These are phyloP conservation scores for Exsudoporus frostii DNA, from an alignment of 768 basidiomycete species.

Conservation along the genomic window DNA sequence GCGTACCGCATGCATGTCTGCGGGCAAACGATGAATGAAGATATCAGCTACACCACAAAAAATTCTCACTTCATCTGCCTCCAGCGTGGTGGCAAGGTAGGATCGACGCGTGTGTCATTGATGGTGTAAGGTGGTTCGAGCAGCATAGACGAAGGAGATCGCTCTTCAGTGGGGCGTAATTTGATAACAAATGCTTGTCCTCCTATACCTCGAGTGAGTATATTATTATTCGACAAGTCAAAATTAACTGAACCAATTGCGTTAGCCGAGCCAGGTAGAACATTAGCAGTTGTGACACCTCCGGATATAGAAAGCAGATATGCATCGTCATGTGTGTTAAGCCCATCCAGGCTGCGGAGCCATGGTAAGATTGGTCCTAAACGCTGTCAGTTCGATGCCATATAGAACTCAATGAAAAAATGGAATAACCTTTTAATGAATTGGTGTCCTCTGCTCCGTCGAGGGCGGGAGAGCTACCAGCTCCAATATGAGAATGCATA, in stretches of 20 bases:
- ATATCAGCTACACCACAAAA: not conserved
- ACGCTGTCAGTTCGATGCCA: not conserved
- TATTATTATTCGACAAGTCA: slow-evolving; percentile 10
- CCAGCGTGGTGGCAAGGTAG: slow-evolving; percentile 55
- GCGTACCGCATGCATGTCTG: slow-evolving; percentile 60
- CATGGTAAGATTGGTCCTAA: slow-evolving; percentile 64
- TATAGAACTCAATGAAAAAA: not conserved
- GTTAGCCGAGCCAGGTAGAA: slow-evolving; percentile 76
- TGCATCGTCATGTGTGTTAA: slow-evolving; percentile 83
- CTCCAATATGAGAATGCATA: slow-evolving; percentile 77
- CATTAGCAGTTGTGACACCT: slow-evolving; percentile 82
- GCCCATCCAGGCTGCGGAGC: slow-evolving; percentile 78
- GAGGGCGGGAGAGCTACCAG: slow-evolving; percentile 58
- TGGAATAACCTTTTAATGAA: slow-evolving; percentile 47
- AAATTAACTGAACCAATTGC: slow-evolving; percentile 55
- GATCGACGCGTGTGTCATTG: slow-evolving; percentile 40
- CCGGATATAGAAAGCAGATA: slow-evolving; percentile 76
- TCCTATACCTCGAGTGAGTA: slow-evolving; percentile 40
- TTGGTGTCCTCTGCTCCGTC: slow-evolving; percentile 55
- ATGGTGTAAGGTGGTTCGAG: slow-evolving; percentile 78
- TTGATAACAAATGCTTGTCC: slow-evolving; percentile 90
- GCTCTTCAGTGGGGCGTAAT: slow-evolving; percentile 70
- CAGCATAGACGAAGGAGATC: slow-evolving; percentile 76
- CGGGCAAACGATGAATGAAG: slow-evolving; percentile 1
- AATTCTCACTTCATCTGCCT: slow-evolving; percentile 71